Percentiles rank a stretch among this genome's conserved stretches.
These are phyloP conservation scores for Amesomyces nigricolor DNA, from an alignment of 2,329 filamentous ascomycete species.

Conservation along the genomic window DNA sequence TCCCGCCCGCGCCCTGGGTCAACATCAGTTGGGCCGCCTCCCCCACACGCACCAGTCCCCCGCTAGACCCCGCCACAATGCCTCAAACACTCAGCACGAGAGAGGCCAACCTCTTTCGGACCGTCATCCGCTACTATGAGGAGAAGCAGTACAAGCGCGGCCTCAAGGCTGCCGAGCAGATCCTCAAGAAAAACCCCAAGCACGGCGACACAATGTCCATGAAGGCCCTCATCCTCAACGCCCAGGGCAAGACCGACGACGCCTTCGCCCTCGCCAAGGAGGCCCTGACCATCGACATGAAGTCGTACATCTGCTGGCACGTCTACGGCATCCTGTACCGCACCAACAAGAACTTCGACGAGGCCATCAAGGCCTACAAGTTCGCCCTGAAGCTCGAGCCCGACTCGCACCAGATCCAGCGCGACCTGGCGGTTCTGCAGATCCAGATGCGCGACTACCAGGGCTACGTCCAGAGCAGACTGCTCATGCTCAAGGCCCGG, in stretches of 20 bases:
- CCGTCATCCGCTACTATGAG: slow-evolving; percentile 93
- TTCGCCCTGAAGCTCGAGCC: slow-evolving; percentile 90
- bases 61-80: slow-evolving; percentile 42
- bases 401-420: slow-evolving; percentile 88
- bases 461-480: slow-evolving; percentile 86
- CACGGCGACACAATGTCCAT: slow-evolving; percentile 98
- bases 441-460: slow-evolving; percentile 94
- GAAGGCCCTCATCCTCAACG: slow-evolving; percentile 96
- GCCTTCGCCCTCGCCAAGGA: slow-evolving; percentile 90
- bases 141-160: slow-evolving; percentile 96
- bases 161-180: slow-evolving; percentile 92
- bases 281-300: slow-evolving; percentile 93
- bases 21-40: not conserved
- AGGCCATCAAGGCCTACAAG: slow-evolving; percentile 98
- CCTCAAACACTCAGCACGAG: slow-evolving; percentile 74
- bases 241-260: slow-evolving; percentile 85
- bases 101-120: slow-evolving; percentile 89
- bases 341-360: slow-evolving; percentile 94
- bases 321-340: slow-evolving; percentile 94
- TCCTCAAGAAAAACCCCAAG: slow-evolving; percentile 87
- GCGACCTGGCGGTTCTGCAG: slow-evolving; percentile 88
- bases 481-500: slow-evolving; percentile 77
- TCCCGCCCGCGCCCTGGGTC: not conserved
- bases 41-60: slow-evolving; percentile 8
- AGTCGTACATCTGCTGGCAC: slow-evolving; percentile 99